A percentile compares a stretch with the other conserved stretches of the same genome.
phyloP scores from a whole-genome alignment of 306 rosid species.

The Fagus crenata region DNA sequence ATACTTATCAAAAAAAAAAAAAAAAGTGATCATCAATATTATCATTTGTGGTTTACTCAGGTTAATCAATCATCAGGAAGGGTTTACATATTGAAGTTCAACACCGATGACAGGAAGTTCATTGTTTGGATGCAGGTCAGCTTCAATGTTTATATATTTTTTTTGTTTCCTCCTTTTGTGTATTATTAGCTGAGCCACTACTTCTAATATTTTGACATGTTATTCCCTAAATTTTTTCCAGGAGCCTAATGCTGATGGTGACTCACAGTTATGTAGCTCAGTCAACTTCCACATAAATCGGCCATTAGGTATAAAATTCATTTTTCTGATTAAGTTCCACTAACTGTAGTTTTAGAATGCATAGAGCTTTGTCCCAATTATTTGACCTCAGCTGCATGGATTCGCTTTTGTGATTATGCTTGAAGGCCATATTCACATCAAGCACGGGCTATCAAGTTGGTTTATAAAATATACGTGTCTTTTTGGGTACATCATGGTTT shows the following conservation, averaged over 20 bases:
- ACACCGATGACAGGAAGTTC: conserved; percentile 74
- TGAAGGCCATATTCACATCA: background rate
- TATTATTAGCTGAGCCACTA: conserved; percentile 7
- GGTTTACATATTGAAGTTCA: conserved; percentile 83
- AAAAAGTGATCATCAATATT: too few species aligned
- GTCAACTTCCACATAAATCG: conserved; percentile 73
- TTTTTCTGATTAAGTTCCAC: conserved; percentile 12
- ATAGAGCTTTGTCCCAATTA: conserved; percentile 12
- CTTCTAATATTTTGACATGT: conserved; percentile 17
- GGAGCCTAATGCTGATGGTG: conserved; percentile 81
- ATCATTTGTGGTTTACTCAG: conserved; percentile 39
- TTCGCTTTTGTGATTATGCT: conserved; percentile 8
- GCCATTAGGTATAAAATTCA: conserved; percentile 58
- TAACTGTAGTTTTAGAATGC: background rate
- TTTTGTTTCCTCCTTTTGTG: background rate
- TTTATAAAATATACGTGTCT: background rate
- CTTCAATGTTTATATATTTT: conserved; percentile 18
- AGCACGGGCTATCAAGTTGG: background rate
- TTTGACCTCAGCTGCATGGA: background rate
- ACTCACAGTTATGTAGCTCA: conserved; percentile 61
- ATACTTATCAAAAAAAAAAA: too few species aligned
- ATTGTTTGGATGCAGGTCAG: conserved; percentile 96
- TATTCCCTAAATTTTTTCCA: conserved; percentile 37
- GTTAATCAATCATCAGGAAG: conserved; percentile 91
- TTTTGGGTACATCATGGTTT: background rate